Evolutionary conservation across 495 filamentous ascomycete species (phyloP), one percentile per base, ranked within the genome.

Genomic region (Geoglossum glabrum): DNA sequence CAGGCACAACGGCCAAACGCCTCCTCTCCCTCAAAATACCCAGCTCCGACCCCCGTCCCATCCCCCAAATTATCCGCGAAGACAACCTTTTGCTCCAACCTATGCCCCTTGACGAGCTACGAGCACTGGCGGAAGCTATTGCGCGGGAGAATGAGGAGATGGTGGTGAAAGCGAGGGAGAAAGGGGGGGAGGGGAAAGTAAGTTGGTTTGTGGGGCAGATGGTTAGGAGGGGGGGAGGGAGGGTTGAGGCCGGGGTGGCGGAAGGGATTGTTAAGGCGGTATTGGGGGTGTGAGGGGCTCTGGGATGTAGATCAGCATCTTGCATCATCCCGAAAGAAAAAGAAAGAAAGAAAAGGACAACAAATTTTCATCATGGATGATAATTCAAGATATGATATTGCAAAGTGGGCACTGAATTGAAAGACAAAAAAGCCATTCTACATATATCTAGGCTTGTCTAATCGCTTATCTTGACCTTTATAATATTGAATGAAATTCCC

Each of bases 171-270:
- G 86, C 94, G 60, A 67, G 77, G 54, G 67, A 67, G 30, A 78
- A 82, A 62, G 78, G 79, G 31, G 79, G 84, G 4, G 72, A 76
- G 52, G 83, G 84, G 2, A 94, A 95, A 69, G 68, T 93, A 30
- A 84, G 82, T 64, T 96, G 83, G 69, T 81, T 97, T 61, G 82
- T 98, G 5, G 92, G 92, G 19, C 83, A 85, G 69, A 92, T 96
- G 86, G 87, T 98, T 76, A 75, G 79, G 51, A 70, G 72, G 36
- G 83, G 87, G 8, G 78, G 79, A 30, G 85, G 88, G 34, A 82
- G 78, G 5, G 81, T 95, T 33, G 83, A 93, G 69, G 82, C 90
- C 6, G 74, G 70, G 54, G 78, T 74, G 60, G 93, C 87, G 0
- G 82, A 58, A 46, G 10, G 38, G 6, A 27, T 49, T 8, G 36